Evolutionary conservation across 164 flowering plant species (phyloP).

Genomic region (Piper betle): DNA sequence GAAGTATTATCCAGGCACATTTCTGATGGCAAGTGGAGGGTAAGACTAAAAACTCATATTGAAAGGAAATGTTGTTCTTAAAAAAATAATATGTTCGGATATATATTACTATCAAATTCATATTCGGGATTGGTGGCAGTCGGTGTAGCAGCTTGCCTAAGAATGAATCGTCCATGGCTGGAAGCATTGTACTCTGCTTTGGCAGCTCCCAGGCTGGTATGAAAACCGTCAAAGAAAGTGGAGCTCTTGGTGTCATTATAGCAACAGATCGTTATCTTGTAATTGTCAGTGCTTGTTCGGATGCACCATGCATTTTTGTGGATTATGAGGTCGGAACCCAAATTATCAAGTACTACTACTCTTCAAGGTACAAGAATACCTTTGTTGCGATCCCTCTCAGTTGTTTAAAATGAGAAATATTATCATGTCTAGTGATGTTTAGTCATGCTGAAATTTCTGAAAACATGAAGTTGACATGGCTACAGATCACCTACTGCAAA

Average conservation of each 20-base stretch:
- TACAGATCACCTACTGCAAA: constrained; percentile 4
- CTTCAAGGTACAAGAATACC: neutral
- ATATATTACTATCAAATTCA: neutral
- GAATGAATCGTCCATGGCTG: neutral
- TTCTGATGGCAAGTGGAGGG: neutral
- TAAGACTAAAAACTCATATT: neutral
- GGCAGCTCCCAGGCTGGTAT: neutral
- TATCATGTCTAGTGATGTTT: no score
- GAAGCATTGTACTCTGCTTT: neutral
- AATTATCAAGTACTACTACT: neutral
- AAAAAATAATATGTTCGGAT: no score
- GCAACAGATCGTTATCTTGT: constrained; percentile 4
- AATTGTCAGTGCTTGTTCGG: neutral
- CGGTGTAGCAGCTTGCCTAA: neutral
- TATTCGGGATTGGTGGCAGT: neutral
- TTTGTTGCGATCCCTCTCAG: neutral
- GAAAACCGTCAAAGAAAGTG: neutral
- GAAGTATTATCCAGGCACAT: neutral
- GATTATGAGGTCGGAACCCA: constrained; percentile 8
- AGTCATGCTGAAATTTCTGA: neutral
- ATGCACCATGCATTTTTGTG: constrained; percentile 14
- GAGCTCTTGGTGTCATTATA: constrained; percentile 7
- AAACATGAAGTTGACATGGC: neutral
- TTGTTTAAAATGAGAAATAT: neutral
- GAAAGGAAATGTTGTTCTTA: neutral